Conservation (phyloP, 495 filamentous ascomycete genomes). For the Daldinia concentrica region DNA sequence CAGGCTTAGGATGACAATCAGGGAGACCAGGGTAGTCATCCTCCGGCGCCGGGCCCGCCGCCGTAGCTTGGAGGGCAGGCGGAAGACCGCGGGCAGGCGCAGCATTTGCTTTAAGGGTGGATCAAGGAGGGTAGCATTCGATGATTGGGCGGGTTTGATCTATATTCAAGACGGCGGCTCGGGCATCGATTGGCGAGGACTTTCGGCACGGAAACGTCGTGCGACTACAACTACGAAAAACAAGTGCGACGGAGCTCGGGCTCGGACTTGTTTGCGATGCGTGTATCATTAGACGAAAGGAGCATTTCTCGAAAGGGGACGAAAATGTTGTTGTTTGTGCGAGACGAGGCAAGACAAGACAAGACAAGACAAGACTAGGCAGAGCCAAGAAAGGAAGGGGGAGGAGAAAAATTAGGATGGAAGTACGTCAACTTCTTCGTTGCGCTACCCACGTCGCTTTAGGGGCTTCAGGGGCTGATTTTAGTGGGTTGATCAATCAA, state of each 20-base stretch:
- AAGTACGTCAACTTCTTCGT: conserved; percentile 16
- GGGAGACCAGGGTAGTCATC: conserved; percentile 63
- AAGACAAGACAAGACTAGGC: too few relatives aligned
- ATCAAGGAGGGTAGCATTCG: conserved; percentile 29
- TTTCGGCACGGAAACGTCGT: conserved; percentile 1
- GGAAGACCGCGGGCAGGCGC: conserved; percentile 56
- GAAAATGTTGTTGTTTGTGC: not conserved
- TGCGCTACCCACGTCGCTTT: conserved; percentile 18
- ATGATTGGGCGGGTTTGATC: not conserved
- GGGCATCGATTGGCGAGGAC: not conserved
- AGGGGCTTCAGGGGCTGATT: conserved; percentile 25
- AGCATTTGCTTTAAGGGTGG: conserved; percentile 41
- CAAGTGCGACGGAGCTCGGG: not conserved
- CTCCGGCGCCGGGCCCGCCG: conserved; percentile 64
- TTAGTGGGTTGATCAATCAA: conserved; percentile 9
- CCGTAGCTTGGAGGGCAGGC: conserved; percentile 60
- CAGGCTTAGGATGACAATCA: conserved; percentile 58
- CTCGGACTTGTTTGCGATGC: not conserved
- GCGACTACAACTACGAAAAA: not conserved
- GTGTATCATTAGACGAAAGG: conserved; percentile 1
- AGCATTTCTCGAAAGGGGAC: conserved; percentile 2
- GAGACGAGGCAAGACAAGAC: not conserved
- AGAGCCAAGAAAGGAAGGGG: conserved; percentile 4
- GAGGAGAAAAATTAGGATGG: not conserved
- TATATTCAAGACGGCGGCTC: not conserved